Conservation (phyloP, 331 rosid species). For the Pyracantha coccinea region DNA sequence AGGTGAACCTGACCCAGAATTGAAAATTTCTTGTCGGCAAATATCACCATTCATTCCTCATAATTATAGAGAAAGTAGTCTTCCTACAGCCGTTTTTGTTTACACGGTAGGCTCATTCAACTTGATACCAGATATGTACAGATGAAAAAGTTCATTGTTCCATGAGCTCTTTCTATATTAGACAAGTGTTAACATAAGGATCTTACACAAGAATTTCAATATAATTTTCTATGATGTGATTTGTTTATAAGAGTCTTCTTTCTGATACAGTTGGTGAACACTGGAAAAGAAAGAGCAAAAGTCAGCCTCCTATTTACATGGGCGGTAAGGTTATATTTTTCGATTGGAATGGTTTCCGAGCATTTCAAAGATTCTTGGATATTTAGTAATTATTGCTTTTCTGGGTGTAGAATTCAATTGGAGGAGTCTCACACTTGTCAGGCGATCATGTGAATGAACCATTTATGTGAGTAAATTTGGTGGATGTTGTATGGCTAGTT, state of each 20-base stretch:
- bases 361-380: slow-evolving; percentile 8
- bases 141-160: neutral
- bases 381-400: slow-evolving; percentile 19
- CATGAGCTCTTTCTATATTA: neutral
- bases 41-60: slow-evolving; percentile 93
- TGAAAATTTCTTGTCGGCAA: slow-evolving; percentile 86
- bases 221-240: neutral
- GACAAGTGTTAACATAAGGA: neutral
- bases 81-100: slow-evolving; percentile 87
- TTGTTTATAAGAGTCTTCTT: slow-evolving; percentile 17
- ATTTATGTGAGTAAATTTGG: slow-evolving; percentile 51
- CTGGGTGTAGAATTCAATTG: slow-evolving; percentile 82
- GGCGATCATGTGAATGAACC: slow-evolving; percentile 95
- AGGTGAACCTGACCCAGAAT: slow-evolving; percentile 97
- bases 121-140: neutral
- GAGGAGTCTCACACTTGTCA: slow-evolving; percentile 80
- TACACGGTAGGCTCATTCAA: slow-evolving; percentile 54
- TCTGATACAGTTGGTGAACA: slow-evolving; percentile 77
- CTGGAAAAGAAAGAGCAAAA: slow-evolving; percentile 97
- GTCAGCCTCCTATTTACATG: slow-evolving; percentile 95
- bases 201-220: neutral
- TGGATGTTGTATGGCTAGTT: neutral
- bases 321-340: slow-evolving; percentile 66
- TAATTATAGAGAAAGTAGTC: slow-evolving; percentile 90
- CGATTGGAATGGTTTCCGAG: neutral